Evolutionary conservation across 139 green algal species (phyloP), one percentile per base, ranked within the genome.

Genomic region (Micromonas pusilla): DNA sequence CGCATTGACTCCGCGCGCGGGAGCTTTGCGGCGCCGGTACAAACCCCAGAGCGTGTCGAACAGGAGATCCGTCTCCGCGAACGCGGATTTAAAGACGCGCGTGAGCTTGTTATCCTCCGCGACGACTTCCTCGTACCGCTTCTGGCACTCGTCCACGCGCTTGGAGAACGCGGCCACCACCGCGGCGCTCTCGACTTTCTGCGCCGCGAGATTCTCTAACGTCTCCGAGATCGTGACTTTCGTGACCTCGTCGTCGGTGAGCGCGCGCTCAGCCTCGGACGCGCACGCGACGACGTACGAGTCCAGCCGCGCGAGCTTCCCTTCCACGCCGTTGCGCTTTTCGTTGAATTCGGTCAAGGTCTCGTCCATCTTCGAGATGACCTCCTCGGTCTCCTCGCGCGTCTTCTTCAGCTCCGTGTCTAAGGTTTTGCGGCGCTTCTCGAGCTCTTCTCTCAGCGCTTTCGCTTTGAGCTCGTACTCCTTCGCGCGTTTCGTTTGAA

Each of bases 61-160:
- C 36, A 64, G 26, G 4, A 70, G 70, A 3, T 76, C 79, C 9
- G 4, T 45, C 31, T 83, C 79, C 16, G 57, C 53, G 21, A 83
- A 79, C 4, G 72, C 79, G 0, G 32, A 31, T 60, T 79, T 83
- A 57, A 83, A 83, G 9, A 30, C 30, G 16, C 52, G 39, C 9
- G 79, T 70, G 54, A 79, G 38, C 37, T 65, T 32, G 30, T 75
- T 79, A 54, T 83, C 79, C 57, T 83, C 57, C 54, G 9, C 63
- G 63, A 70, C 63, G 28, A 13, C 6, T 16, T 6, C 63, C 6
- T 70, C 63, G 13, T 31, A 20, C 19, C 28, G 28, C 63, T 70
- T 36, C 63, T 70, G 28, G 13, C 6, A 13, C 6, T 9, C 63
- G 30, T 70, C 33, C 67, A 52, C 31, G 33, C 9, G 31, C 25